Base-by-base conservation (phyloP, 495 filamentous ascomycete species). In the Talaromyces liani region DNA sequence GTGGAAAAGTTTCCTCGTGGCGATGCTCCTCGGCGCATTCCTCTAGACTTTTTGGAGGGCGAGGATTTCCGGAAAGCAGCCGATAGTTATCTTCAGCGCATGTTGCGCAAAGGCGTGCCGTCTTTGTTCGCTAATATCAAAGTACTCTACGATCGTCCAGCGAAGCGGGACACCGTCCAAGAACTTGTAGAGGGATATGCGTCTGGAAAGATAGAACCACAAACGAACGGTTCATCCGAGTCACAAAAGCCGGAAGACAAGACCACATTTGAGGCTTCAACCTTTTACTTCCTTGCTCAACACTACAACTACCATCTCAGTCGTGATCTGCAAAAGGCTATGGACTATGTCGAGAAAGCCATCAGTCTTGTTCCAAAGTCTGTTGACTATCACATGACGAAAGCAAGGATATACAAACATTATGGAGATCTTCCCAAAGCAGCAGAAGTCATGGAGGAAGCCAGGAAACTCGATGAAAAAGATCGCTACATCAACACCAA, bases 401-500 rank as follows among this genome's bases (percentile, higher is more conserved):
- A 91, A 74, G 94, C 94, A 2, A 86, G 95, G 69, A 92, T 97
- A 84, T 90, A 85, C 80, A 99, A 99, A 76, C 92, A 99, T 71
- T 82, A 86, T 62, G 94, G 94, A 14, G 86, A 96, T 70, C 73
- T 82, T 1, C 79, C 84, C 65, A 91, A 91, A 76, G 95, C 94
- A 6, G 85, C 92, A 1, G 86, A 91, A 65, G 84, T 85, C 31
- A 98, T 99, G 92, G 88, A 97, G 65, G 80, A 91, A 61, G 94
- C 95, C 6, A 84, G 94, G 33, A 79, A 82, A 36, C 78, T 97
- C 63, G 94, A 99, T 70, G 84, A 86, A 55, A 90, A 86, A 75
- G 94, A 99, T 71, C 89, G 94, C 25, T 94, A 97, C 72, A 98
- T 98, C 80, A 99, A 99, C 79, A 91, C 91, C 58, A 99, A 99